Base-by-base conservation (phyloP, 306 rosid species). In the Fagus sylvatica region DNA sequence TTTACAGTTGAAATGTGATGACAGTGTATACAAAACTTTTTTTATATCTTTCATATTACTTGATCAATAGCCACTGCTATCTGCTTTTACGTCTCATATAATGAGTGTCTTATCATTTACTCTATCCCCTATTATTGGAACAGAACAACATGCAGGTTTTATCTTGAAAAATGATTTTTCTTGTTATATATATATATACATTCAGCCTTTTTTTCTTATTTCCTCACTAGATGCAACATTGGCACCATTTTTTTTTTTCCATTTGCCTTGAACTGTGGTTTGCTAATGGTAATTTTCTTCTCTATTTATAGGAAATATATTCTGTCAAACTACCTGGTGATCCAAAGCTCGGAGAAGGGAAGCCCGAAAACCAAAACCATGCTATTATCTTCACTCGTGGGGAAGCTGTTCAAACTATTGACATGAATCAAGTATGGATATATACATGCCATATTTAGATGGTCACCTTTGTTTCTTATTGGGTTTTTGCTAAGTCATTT, bases 341-440 rank as follows among this genome's bases (percentile, higher is more conserved):
- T 81, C 98, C 98, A 15, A 95, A 92, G 91, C 93, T 95, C 42
- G 98, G 98, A 73, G 98, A 95, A 91, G 98, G 98, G 80, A 95
- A 95, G 85, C 98, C 98, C 15, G 98, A 95, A 87, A 95, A 95
- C 85, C 98, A 95, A 90, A 95, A 95, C 76, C 98, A 95, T 84
- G 97, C 98, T 22, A 92, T 95, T 74, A 49, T 95, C 79, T 95
- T 95, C 84, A 95, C 98, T 34, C 98, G 98, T 5, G 98, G 98
- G 62, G 98, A 89, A 76, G 98, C 98, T 78, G 88, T 95, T 77
- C 98, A 95, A 86, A 95, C 98, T 60, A 95, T 95, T 60, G 98
- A 95, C 86, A 95, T 95, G 98, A 95, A 95, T 85, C 98, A 95
- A 95, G 98, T 92, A 78, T 76, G 33, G 66, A 67, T 54, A 61